A percentile compares a stretch with the other conserved stretches of the same genome.
phyloP scores from a whole-genome alignment of 495 filamentous ascomycete genomes.

The Hypoxylon perforatum region DNA sequence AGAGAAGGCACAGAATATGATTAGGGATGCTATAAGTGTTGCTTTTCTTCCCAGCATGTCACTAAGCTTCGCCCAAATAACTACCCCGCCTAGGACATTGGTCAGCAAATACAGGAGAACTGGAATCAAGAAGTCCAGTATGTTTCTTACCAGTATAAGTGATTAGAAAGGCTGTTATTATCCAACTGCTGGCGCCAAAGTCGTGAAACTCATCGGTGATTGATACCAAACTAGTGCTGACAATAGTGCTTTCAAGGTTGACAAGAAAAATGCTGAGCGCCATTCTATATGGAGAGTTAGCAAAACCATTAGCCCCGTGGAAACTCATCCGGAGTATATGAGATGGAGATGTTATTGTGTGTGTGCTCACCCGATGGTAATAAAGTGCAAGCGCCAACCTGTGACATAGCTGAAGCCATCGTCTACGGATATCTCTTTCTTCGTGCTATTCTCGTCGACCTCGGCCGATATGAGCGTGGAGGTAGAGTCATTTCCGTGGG shows the following conservation, averaged over 20 bases:
- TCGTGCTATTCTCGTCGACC: too few relatives aligned
- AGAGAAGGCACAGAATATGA: conserved; percentile 57
- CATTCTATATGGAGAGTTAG: not conserved
- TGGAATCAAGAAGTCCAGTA: too few relatives aligned
- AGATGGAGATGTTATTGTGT: too few relatives aligned
- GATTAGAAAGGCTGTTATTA: conserved; percentile 66
- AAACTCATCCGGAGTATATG: too few relatives aligned
- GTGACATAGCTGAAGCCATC: too few relatives aligned
- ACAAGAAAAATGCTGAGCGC: not conserved
- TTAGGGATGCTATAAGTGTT: conserved; percentile 44
- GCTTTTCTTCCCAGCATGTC: conserved; percentile 54
- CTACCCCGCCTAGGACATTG: conserved; percentile 26
- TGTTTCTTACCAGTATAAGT: conserved; percentile 63
- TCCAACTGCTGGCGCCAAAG: conserved; percentile 62
- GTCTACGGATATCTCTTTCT: too few relatives aligned
- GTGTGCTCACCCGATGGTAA: too few relatives aligned
- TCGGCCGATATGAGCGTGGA: too few relatives aligned
- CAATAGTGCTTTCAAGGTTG: conserved; percentile 62
- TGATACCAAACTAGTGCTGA: conserved; percentile 65
- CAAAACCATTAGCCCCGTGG: too few relatives aligned
- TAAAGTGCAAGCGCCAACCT: too few relatives aligned
- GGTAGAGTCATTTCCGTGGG: too few relatives aligned
- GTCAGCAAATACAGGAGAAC: too few relatives aligned
- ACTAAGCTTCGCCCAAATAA: conserved; percentile 53
- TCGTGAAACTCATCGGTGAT: conserved; percentile 62